These are phyloP conservation scores for Chaetomium olivaceum DNA, from an alignment of 2,329 filamentous ascomycete species.

Conservation along the genomic window DNA sequence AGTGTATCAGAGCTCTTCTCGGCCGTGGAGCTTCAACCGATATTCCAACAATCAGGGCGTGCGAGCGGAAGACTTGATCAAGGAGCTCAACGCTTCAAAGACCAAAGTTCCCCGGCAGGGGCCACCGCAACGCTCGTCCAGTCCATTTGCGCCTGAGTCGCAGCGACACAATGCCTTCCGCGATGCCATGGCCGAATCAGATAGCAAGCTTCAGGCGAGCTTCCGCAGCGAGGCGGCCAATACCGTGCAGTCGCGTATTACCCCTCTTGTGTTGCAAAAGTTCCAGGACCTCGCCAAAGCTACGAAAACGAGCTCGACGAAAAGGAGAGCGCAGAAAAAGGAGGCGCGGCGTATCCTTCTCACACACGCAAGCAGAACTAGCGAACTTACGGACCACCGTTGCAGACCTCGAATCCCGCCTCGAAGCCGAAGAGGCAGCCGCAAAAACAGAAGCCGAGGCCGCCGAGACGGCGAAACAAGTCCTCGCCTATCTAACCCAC, in stretches of 20 bases:
- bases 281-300: slow-evolving; percentile 68
- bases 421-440: slow-evolving; percentile 57
- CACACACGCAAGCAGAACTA: slow-evolving; percentile 68
- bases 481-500: slow-evolving; percentile 42
- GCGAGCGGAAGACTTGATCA: slow-evolving; percentile 81
- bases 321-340: slow-evolving; percentile 66
- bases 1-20: slow-evolving; percentile 79
- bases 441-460: slow-evolving; percentile 54
- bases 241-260: slow-evolving; percentile 68
- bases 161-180: slow-evolving; percentile 56
- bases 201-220: slow-evolving; percentile 41
- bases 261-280: slow-evolving; percentile 68
- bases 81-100: slow-evolving; percentile 68
- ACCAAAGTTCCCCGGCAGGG: slow-evolving; percentile 55
- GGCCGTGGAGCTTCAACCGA: slow-evolving; percentile 80
- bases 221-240: slow-evolving; percentile 67
- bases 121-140: slow-evolving; percentile 74
- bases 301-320: slow-evolving; percentile 77
- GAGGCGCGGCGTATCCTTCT: slow-evolving; percentile 66
- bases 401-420: slow-evolving; percentile 54
- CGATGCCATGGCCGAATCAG: slow-evolving; percentile 49
- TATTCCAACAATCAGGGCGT: slow-evolving; percentile 79
- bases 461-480: slow-evolving; percentile 45
- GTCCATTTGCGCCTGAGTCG: slow-evolving; percentile 64
- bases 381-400: slow-evolving; percentile 61